Conservation (phyloP, 768 basidiomycete genomes). For the Lactifluus piperatus region DNA sequence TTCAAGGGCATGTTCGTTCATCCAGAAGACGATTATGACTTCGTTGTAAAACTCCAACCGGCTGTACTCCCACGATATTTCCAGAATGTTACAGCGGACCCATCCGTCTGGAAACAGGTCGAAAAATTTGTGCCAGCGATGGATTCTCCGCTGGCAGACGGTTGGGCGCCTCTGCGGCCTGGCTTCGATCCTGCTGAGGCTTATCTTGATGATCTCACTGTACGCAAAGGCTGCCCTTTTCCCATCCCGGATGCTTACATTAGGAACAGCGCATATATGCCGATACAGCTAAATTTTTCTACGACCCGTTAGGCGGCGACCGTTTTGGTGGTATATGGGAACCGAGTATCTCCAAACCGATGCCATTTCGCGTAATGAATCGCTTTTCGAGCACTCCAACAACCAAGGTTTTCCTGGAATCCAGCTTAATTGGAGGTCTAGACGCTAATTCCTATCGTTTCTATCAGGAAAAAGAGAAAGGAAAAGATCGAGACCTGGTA, state of each 20-base stretch:
- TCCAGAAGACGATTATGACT: conserved; percentile 77
- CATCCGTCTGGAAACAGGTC: conserved; percentile 32
- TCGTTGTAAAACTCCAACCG: conserved; percentile 69
- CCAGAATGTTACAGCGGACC: conserved; percentile 55
- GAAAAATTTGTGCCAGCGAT: conserved; percentile 37
- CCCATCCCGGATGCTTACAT: neutral
- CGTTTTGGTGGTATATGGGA: conserved; percentile 85
- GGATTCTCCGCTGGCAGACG: conserved; percentile 32
- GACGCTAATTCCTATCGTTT: neutral
- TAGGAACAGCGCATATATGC: conserved; percentile 52
- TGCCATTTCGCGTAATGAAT: conserved; percentile 73
- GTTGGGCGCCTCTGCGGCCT: conserved; percentile 34
- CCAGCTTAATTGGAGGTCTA: neutral
- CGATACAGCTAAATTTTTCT: conserved; percentile 76
- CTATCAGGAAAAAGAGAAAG: conserved; percentile 23
- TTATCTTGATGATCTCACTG: conserved; percentile 67
- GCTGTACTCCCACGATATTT: conserved; percentile 58
- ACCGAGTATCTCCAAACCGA: conserved; percentile 48
- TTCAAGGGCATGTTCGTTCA: conserved; percentile 76
- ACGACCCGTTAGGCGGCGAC: conserved; percentile 72
- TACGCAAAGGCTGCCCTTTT: conserved; percentile 27
- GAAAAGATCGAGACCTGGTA: conserved; percentile 50
- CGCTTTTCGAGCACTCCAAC: conserved; percentile 67
- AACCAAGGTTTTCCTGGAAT: conserved; percentile 25
- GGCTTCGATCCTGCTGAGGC: conserved; percentile 75